Evolutionary conservation across 306 rosid genomes (phyloP).

Genomic region (Ormosia emarginata): DNA sequence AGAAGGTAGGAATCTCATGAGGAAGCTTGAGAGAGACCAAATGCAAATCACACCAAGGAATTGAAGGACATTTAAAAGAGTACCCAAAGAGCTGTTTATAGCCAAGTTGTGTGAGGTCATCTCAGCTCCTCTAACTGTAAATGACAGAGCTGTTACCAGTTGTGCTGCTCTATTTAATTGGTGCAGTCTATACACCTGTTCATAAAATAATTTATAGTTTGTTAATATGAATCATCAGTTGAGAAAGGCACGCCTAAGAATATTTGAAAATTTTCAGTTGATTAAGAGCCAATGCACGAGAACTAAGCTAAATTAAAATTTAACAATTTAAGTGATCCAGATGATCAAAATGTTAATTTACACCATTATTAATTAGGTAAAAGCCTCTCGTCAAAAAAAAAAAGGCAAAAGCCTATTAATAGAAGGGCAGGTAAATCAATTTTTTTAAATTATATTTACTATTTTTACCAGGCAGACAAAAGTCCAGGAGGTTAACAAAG

Average conservation of each 20-base stretch:
- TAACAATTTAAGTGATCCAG: not conserved
- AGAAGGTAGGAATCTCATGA: conserved; percentile 73
- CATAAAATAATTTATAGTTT: conserved; percentile 5
- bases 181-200: conserved; percentile 92
- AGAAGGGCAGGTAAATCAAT: not conserved
- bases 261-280: not conserved
- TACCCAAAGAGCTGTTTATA: conserved; percentile 83
- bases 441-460: not conserved
- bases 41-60: conserved; percentile 92
- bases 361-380: not conserved
- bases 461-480: not conserved
- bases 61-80: conserved; percentile 84
- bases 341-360: not conserved
- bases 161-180: conserved; percentile 97
- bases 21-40: conserved; percentile 95
- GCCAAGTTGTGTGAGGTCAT: conserved; percentile 87
- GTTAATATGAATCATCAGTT: not conserved
- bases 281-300: not conserved
- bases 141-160: conserved; percentile 92
- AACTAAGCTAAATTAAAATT: not conserved
- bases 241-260: not conserved
- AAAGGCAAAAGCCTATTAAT: no score
- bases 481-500: not conserved
- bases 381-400: no score
- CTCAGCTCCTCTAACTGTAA: conserved; percentile 94